Evolutionary conservation across 1,284 basidiomycete species (phyloP), one percentile per base, ranked within the genome.

Genomic region (Marasmius oreades): DNA sequence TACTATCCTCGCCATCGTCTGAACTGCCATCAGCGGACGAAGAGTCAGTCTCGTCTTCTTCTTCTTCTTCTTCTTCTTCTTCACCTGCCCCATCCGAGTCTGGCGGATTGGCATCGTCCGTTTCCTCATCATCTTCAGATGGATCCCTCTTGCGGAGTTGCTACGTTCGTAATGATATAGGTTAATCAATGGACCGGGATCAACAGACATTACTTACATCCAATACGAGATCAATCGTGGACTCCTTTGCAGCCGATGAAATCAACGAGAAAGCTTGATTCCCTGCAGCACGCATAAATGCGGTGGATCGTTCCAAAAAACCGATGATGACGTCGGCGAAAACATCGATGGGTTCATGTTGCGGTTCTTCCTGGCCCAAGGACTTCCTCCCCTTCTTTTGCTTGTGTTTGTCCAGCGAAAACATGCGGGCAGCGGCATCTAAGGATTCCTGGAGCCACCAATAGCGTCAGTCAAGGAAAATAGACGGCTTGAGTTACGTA

Each of bases 301-400:
- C 84, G 10, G 88, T 92, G 2, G 90, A 87, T 59, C 88, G 83
- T 69, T 98, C 95, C 51, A 99, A 75, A 66, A 93, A 88, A 7
- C 92, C 92, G 56, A 98, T 90, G 57, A 98, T 82, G 23, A 83
- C 82, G 67, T 98, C 95, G 50, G 95, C 86, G 37, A 98, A 78
- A 33, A 94, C 72, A 64, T 97, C 94, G 52, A 95, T 84, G 1
- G 92, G 86, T 43, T 82, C 77, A 0, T 72, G 69, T 23, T 54
- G 47, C 39, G 64, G 69, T 12, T 71, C 70, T 20, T 71, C 68
- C 20, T 62, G 65, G 14, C 58, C 36, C 64, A 57, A 50, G 7
- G 75, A 71, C 60, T 76, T 80, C 57, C 69, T 72, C 44, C 69
- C 66, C 66, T 77, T 82, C 68, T 79, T 78, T 34, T 72, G 69